Conservation (phyloP, 176 grass and related monocot genomes). For the Typha latifolia region DNA sequence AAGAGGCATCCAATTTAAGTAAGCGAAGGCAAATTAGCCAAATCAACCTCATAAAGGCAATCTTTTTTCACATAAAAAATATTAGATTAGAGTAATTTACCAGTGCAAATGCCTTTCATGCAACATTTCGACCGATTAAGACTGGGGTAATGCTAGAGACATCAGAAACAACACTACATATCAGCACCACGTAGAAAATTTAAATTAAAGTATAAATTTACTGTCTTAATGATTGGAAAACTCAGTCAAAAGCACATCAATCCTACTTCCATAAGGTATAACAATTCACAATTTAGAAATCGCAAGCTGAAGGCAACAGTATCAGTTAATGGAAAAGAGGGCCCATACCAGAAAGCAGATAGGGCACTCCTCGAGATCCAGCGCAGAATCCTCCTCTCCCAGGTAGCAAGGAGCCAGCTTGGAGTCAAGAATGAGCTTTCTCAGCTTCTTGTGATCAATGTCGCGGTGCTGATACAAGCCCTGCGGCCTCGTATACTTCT, state of each 20-base stretch:
- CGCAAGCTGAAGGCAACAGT: not conserved
- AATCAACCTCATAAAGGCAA: not conserved
- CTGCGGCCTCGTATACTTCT: conserved; percentile 79
- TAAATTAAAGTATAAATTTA: not conserved
- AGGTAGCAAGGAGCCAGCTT: conserved; percentile 89
- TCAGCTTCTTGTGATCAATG: conserved; percentile 83
- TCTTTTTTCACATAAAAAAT: not conserved
- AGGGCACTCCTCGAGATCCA: conserved; percentile 83
- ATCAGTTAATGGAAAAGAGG: not conserved
- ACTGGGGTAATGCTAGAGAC: conserved; percentile 65
- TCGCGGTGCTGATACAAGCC: conserved; percentile 74
- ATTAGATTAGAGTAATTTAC: conserved; percentile 23
- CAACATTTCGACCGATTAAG: conserved; percentile 92
- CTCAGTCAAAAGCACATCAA: conserved; percentile 1
- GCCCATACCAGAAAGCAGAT: conserved; percentile 80
- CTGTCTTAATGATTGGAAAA: not conserved
- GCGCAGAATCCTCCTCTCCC: conserved; percentile 50
- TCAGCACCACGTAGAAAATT: not conserved
- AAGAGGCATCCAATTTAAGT: conserved; percentile 13
- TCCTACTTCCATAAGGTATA: not conserved
- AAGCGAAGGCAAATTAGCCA: not conserved
- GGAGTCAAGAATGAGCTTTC: conserved; percentile 74
- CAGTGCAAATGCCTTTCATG: conserved; percentile 88
- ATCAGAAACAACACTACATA: not conserved
- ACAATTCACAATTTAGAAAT: not conserved